Conservation (phyloP, 176 grass and related monocot genomes). For the Musa acuminata region DNA sequence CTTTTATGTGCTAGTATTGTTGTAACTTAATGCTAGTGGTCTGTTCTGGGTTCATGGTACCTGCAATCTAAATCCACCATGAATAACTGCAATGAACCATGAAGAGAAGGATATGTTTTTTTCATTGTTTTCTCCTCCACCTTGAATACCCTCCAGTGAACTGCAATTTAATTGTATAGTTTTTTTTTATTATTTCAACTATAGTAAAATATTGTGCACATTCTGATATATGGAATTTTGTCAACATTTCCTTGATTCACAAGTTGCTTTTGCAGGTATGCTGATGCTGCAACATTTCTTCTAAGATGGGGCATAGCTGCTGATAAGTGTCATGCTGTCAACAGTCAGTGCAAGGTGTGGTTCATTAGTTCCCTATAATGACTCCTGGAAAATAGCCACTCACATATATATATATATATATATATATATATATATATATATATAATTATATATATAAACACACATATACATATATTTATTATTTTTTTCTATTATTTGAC, state of each 20-base stretch:
- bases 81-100: neutral
- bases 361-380: neutral
- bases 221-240: neutral
- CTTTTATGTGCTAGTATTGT: no score
- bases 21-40: neutral
- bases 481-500: no score
- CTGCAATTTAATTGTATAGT: neutral
- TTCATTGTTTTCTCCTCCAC: neutral
- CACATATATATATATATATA: neutral
- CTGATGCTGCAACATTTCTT: conserved; percentile 73
- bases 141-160: neutral
- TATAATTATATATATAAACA: neutral
- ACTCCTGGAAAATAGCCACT: neutral
- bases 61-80: neutral
- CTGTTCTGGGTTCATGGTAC: neutral
- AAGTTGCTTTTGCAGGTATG: conserved; percentile 35
- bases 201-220: neutral
- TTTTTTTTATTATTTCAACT: neutral
- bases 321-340: conserved; percentile 86
- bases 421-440: neutral
- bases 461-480: no score
- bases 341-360: conserved; percentile 97
- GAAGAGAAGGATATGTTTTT: neutral
- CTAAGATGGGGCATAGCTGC: conserved; percentile 78
- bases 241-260: neutral